Conservation (phyloP, 2,329 filamentous ascomycete genomes). For the Endocalyx cinctus region DNA sequence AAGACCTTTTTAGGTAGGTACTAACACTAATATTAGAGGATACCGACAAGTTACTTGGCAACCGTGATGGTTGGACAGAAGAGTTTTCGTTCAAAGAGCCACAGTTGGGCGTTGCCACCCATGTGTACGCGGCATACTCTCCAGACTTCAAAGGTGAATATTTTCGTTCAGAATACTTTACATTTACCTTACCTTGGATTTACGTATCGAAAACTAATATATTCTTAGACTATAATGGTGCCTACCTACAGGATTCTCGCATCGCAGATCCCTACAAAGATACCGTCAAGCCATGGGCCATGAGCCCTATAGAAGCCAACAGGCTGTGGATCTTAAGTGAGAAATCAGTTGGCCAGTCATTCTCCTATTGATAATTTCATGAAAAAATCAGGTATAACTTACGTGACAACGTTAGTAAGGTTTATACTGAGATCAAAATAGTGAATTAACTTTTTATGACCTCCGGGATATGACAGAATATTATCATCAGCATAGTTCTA, state of each 20-base stretch:
- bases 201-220: not conserved
- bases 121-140: constrained; percentile 6
- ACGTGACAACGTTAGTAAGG: too few species aligned
- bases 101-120: not conserved
- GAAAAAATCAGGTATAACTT: too few species aligned
- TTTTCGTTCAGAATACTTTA: not conserved
- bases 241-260: constrained; percentile 24
- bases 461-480: too few species aligned
- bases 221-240: constrained; percentile 20
- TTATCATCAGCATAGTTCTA: too few species aligned
- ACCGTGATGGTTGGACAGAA: not conserved
- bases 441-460: too few species aligned
- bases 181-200: too few species aligned
- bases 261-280: constrained; percentile 19
- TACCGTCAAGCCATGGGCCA: constrained; percentile 24
- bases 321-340: constrained; percentile 30
- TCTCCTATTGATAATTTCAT: constrained; percentile 21
- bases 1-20: not conserved
- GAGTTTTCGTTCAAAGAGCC: not conserved
- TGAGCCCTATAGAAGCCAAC: constrained; percentile 22
- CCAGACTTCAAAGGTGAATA: constrained; percentile 4
- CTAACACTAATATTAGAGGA: not conserved
- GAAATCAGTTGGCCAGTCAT: constrained; percentile 27
- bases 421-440: too few species aligned
- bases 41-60: not conserved